Percentiles rank a stretch among this genome's conserved stretches.
These are phyloP conservation scores for Lenwebbia sp. DNA, from an alignment of 345 rosid genomes.

Conservation along the genomic window DNA sequence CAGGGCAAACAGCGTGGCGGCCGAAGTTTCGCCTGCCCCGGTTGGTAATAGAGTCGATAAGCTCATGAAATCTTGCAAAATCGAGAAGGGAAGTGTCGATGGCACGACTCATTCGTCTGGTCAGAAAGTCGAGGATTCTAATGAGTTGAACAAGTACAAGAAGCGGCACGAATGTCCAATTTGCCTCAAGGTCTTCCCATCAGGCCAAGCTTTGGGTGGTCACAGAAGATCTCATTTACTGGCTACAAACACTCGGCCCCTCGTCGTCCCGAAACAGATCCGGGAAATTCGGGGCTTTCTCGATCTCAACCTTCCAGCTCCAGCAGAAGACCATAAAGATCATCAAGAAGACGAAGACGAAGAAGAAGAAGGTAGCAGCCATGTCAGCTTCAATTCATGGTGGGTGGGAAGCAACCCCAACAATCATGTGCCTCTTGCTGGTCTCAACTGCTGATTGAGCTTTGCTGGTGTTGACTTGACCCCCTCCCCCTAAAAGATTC, in stretches of 20 bases:
- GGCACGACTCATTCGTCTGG: neutral
- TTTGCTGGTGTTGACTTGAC: neutral
- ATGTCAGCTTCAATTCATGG: constrained; percentile 38
- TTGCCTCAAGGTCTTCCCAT: constrained; percentile 49
- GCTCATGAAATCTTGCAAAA: neutral
- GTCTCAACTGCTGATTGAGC: constrained; percentile 3
- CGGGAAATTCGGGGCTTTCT: constrained; percentile 22
- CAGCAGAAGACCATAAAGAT: constrained; percentile 21
- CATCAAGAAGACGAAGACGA: neutral
- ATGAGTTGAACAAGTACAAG: constrained; percentile 7
- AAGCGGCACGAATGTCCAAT: constrained; percentile 51
- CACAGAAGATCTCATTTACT: constrained; percentile 67
- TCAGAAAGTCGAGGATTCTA: neutral
- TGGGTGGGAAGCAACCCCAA: constrained; percentile 34
- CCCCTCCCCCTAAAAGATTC: neutral
- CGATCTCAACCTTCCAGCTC: constrained; percentile 52
- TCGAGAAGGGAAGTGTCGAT: constrained; percentile 6
- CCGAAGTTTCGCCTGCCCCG: constrained; percentile 4
- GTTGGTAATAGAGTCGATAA: constrained; percentile 5
- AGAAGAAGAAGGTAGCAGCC: constrained; percentile 7
- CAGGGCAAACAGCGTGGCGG: constrained; percentile 20
- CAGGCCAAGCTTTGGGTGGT: constrained; percentile 88
- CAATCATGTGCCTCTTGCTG: constrained; percentile 15
- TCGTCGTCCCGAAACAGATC: constrained; percentile 1
- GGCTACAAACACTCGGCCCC: neutral